phyloP scores from a whole-genome alignment of 192 early-diverging fungal species.

The Podila horticola region DNA sequence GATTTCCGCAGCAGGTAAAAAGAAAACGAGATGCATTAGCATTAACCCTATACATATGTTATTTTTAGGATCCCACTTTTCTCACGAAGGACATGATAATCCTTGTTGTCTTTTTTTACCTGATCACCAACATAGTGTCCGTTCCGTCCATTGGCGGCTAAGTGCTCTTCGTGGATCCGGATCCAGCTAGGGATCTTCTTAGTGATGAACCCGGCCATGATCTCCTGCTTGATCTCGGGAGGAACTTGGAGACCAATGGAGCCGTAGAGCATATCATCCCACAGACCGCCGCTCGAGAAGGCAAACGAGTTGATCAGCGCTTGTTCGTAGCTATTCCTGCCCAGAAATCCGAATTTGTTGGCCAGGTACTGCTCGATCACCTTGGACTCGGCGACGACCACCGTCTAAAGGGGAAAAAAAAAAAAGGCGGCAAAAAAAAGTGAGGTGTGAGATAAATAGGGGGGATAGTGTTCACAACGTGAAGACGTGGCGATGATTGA shows the following conservation, averaged over 20 bases:
- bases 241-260: background rate
- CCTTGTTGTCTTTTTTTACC: conserved; percentile 3
- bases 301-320: conserved; percentile 11
- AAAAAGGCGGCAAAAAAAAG: background rate
- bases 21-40: background rate
- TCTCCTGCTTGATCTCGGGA: conserved; percentile 20
- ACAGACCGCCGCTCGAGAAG: conserved; percentile 10
- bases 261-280: conserved; percentile 5
- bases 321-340: conserved; percentile 24
- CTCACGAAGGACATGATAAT: background rate
- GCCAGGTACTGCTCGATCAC: conserved; percentile 29
- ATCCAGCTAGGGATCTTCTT: conserved; percentile 29
- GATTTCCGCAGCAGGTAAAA: background rate
- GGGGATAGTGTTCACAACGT: conserved; percentile 1
- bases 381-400: conserved; percentile 20
- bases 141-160: conserved; percentile 30
- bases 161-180: conserved; percentile 35
- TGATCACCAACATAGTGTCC: conserved; percentile 39
- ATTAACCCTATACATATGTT: background rate
- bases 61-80: background rate
- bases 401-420: conserved; percentile 4
- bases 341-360: conserved; percentile 5
- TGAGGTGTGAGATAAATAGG: background rate
- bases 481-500: background rate
- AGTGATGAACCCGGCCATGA: background rate